These are phyloP conservation scores for Talaromyces sp. DNA, from an alignment of 2,329 filamentous ascomycete species.

Conservation along the genomic window DNA sequence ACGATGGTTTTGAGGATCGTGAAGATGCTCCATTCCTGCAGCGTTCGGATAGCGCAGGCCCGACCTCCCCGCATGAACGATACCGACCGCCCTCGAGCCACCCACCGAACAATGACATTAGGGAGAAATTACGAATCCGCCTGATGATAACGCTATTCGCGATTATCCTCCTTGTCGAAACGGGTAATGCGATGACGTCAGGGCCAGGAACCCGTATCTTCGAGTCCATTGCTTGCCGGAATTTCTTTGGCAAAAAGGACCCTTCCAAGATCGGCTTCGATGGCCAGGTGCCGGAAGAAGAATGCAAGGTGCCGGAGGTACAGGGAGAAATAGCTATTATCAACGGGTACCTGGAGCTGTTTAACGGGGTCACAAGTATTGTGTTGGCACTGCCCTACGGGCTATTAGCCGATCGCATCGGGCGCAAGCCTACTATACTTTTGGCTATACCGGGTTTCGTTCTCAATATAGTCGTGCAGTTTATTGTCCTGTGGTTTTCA, in stretches of 20 bases:
- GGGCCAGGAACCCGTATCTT: constrained; percentile 44
- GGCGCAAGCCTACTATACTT: constrained; percentile 42
- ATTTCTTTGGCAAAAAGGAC: constrained; percentile 39
- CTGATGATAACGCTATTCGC: constrained; percentile 38
- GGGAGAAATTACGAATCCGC: constrained; percentile 26
- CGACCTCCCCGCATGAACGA: constrained; percentile 15
- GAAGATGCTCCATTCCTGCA: constrained; percentile 25
- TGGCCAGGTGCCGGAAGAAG: constrained; percentile 41
- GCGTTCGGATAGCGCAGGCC: constrained; percentile 1
- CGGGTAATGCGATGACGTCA: constrained; percentile 40
- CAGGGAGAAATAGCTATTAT: constrained; percentile 47
- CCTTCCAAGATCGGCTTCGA: constrained; percentile 37
- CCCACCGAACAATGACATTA: not conserved
- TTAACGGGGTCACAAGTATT: constrained; percentile 41
- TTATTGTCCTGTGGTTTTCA: constrained; percentile 34
- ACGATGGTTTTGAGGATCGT: constrained; percentile 23
- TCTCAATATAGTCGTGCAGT: constrained; percentile 28
- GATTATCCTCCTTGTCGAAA: constrained; percentile 39
- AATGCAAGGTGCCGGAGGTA: constrained; percentile 46
- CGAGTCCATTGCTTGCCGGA: constrained; percentile 45
- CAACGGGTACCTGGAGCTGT: constrained; percentile 47
- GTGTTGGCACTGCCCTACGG: constrained; percentile 47
- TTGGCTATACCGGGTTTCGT: constrained; percentile 38
- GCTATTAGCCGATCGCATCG: constrained; percentile 43
- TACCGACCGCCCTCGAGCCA: not conserved